Evolutionary conservation across 2,329 filamentous ascomycete species (phyloP).

Genomic region (Verticillium tricorpus): DNA sequence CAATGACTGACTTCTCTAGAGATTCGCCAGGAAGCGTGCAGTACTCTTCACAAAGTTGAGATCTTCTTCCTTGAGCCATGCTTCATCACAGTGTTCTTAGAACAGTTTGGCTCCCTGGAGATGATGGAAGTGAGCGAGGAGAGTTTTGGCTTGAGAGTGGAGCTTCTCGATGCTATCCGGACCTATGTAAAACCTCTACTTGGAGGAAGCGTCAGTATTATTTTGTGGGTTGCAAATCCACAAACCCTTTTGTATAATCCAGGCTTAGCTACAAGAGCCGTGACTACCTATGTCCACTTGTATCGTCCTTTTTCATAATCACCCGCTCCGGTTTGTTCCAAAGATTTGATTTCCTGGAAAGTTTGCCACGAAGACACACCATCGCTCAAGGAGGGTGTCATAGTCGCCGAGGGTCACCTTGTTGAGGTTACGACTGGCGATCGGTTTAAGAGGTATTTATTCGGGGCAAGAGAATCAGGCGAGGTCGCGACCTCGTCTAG

Average conservation of each 20-base stretch:
- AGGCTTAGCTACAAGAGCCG: background rate
- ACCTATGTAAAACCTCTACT: background rate
- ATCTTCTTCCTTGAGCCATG: background rate
- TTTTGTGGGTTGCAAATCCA: background rate
- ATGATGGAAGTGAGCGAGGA: background rate
- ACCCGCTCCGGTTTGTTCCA: too few relatives aligned
- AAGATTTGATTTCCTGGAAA: too few relatives aligned
- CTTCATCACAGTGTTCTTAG: background rate
- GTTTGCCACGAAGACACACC: too few relatives aligned
- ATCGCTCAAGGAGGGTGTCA: too few relatives aligned
- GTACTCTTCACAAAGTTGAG: background rate
- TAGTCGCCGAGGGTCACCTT: too few relatives aligned
- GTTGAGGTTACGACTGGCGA: too few relatives aligned
- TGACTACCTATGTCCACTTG: too few relatives aligned
- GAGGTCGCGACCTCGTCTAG: too few relatives aligned
- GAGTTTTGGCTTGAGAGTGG: background rate
- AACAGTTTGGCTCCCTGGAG: background rate
- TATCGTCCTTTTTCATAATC: too few relatives aligned
- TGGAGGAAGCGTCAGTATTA: background rate
- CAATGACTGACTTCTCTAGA: background rate
- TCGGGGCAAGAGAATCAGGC: too few relatives aligned
- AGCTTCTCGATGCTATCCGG: background rate
- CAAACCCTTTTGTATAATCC: background rate
- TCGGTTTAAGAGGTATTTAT: too few relatives aligned
- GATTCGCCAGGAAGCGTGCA: background rate